These are phyloP conservation scores for Metschnikowia gruessii DNA, from an alignment of 805 yeast species.

Conservation along the genomic window DNA sequence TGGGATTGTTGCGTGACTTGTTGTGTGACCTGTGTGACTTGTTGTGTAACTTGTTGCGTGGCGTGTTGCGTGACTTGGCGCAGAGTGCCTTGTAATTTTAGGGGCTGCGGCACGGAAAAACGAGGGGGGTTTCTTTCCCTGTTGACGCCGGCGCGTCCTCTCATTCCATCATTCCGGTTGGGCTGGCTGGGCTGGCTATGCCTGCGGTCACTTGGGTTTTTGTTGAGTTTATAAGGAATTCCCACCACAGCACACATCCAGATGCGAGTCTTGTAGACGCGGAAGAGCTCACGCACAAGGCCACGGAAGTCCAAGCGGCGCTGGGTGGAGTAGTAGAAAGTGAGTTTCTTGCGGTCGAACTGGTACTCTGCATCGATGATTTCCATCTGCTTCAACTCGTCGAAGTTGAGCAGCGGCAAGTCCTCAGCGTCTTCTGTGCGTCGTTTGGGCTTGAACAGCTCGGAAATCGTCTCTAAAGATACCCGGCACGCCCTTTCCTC, in stretches of 20 bases:
- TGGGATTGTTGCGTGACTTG: too few relatives aligned
- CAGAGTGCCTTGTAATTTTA: not conserved
- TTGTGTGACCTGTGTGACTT: too few relatives aligned
- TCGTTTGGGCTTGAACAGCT: conserved; percentile 20
- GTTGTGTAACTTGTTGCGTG: too few relatives aligned
- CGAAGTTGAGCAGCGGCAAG: conserved; percentile 3
- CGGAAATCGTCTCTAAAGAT: conserved; percentile 51
- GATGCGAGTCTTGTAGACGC: conserved; percentile 73
- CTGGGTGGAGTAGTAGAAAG: conserved; percentile 52
- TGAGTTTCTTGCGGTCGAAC: conserved; percentile 74
- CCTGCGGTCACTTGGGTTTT: not conserved
- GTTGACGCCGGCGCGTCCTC: not conserved
- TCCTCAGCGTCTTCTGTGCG: not conserved
- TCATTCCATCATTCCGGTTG: not conserved
- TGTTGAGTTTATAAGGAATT: conserved; percentile 26
- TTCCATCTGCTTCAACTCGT: conserved; percentile 47
- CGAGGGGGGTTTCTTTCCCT: conserved; percentile 1
- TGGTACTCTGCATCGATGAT: conserved; percentile 78
- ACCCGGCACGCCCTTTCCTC: conserved; percentile 62
- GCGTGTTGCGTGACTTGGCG: too few relatives aligned
- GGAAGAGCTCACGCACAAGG: conserved; percentile 68
- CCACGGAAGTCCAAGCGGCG: conserved; percentile 73
- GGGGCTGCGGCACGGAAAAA: not conserved
- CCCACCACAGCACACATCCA: conserved; percentile 76
- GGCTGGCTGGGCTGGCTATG: not conserved